Evolutionary conservation across 352 stramenopile species (phyloP), one percentile per base, ranked within the genome.

Genomic region (Thraustochytrium striatum): DNA sequence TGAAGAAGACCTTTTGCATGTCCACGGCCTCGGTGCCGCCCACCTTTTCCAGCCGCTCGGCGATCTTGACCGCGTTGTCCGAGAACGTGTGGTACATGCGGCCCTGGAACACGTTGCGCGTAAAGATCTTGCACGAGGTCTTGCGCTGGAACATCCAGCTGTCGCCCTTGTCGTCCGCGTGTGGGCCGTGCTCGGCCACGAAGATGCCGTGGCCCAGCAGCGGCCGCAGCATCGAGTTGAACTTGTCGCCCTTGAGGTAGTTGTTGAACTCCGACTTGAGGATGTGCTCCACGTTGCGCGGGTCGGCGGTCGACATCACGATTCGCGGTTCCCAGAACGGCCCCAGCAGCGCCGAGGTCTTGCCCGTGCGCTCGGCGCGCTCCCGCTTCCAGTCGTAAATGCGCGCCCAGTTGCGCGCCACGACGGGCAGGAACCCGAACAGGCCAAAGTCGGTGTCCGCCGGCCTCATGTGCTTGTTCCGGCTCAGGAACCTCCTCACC

Each of bases 91-190:
- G 44, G 38, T 59, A 81, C 68, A 81, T 82, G 55, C 33, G 44
- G 44, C 21, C 70, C 65, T 78, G 28, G 32, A 83, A 84, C 36
- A 91, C 90, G 85, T 88, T 83, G 55, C 85, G 85, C 32, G 88
- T 92, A 41, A 94, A 94, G 9, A 96, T 89, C 72, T 95, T 91
- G 55, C 88, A 94, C 57, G 90, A 88, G 16, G 84, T 89, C 68
- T 92, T 92, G 70, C 89, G 87, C 70, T 93, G 89, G 32, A 87
- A 70, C 13, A 86, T 81, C 89, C 89, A 94, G 44, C 85, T 81
- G 47, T 86, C 79, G 30, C 88, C 87, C 28, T 52, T 19, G n/a
- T 75, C 53, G 21, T 19, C 19, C 9, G 68, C 47, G 47, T 59
- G 8, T 8, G 53, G 16, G 5, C 68, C 68, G 44, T 75, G 68